A percentile compares a stretch with the other conserved stretches of the same genome.
Conservation (phyloP, 2,329 filamentous ascomycete genomes). For the Colletotrichum tropicale region DNA sequence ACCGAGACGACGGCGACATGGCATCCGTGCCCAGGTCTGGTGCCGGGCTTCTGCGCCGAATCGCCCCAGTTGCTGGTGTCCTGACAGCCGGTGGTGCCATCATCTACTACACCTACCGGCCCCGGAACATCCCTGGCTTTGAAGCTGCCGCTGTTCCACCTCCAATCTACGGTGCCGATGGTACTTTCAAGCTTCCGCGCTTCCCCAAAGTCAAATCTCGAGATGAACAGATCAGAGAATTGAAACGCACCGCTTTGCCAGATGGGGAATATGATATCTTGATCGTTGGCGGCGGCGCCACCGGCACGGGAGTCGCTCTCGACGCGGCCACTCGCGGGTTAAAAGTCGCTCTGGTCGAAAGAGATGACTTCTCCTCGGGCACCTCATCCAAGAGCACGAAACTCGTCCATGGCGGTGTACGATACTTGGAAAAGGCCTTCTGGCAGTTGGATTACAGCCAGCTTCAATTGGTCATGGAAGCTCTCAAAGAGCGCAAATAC, state of each 20-base stretch:
- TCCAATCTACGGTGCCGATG: conserved; percentile 71
- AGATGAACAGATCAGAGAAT: conserved; percentile 66
- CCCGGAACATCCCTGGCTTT: conserved; percentile 73
- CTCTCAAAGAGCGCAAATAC: conserved; percentile 75
- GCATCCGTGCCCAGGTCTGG: not conserved
- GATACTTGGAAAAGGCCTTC: conserved; percentile 77
- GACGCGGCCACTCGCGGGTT: conserved; percentile 75
- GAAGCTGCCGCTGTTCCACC: conserved; percentile 73
- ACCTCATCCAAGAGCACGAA: conserved; percentile 80
- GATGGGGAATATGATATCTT: conserved; percentile 69
- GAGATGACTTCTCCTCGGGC: conserved; percentile 75
- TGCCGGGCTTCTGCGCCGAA: conserved; percentile 39
- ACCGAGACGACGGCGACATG: not conserved
- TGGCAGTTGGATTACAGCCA: conserved; percentile 79
- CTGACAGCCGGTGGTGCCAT: conserved; percentile 48
- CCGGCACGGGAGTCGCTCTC: conserved; percentile 72
- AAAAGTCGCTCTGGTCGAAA: conserved; percentile 73
- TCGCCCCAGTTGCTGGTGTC: conserved; percentile 46
- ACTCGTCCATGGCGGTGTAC: conserved; percentile 76
- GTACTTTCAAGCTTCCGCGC: conserved; percentile 68
- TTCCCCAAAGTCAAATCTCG: conserved; percentile 69
- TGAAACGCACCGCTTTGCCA: conserved; percentile 50
- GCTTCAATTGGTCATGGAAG: conserved; percentile 73
- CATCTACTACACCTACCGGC: conserved; percentile 64
- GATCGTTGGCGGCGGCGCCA: conserved; percentile 74